Conservation (phyloP, 108 stramenopile species). For the Cyclotella distinguenda region DNA sequence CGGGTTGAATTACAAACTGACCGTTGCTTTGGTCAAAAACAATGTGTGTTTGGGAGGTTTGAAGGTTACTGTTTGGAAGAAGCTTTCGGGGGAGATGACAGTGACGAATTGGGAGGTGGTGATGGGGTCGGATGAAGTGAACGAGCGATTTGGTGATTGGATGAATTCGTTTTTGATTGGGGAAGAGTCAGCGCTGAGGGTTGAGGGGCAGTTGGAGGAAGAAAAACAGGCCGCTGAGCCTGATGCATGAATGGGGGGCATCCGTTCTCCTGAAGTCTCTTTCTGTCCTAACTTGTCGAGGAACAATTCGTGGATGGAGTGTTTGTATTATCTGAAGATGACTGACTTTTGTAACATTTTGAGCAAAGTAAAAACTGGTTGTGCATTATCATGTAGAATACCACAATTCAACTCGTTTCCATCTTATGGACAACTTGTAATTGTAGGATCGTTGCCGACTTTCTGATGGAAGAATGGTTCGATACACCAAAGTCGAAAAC, state of each 20-base stretch:
- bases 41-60: slow-evolving; percentile 17
- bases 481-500: no score
- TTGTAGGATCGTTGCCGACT: no score
- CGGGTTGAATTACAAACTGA: slow-evolving; percentile 29
- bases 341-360: no score
- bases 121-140: slow-evolving; percentile 16
- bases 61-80: slow-evolving; percentile 16
- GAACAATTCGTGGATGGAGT: no score
- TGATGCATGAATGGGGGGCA: slow-evolving; percentile 14
- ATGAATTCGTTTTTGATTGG: neutral
- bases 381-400: no score
- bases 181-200: slow-evolving; percentile 6
- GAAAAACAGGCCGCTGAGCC: slow-evolving; percentile 14
- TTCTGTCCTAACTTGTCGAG: no score
- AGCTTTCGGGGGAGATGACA: slow-evolving; percentile 9
- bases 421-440: no score
- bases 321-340: no score
- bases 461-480: no score
- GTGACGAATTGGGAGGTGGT: slow-evolving; percentile 11
- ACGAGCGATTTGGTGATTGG: slow-evolving; percentile 3
- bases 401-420: no score
- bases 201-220: slow-evolving; percentile 1
- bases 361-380: no score
- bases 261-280: no score
- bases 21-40: slow-evolving; percentile 3